Evolutionary conservation across 2,329 filamentous ascomycete genomes (phyloP).

Genomic region (Aspergillus fructus): DNA sequence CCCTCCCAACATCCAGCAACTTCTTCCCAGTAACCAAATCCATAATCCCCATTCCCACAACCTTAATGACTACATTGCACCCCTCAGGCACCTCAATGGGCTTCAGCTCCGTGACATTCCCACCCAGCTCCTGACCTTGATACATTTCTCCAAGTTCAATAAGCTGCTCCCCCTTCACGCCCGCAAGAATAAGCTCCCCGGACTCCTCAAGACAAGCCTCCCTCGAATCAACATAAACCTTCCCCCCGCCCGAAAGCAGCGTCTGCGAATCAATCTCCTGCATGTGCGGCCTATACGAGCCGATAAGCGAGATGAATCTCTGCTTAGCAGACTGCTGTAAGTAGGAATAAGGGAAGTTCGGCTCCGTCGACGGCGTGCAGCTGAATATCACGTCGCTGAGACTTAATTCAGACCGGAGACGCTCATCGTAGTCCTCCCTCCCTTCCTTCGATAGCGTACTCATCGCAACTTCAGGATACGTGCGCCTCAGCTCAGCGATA

Average conservation of each 20-base stretch:
- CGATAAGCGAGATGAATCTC: conserved; percentile 53
- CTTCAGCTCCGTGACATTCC: neutral
- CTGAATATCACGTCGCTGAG: conserved; percentile 49
- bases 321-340: conserved; percentile 36
- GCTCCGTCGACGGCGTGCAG: conserved; percentile 47
- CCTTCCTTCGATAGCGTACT: conserved; percentile 58
- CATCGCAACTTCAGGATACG: conserved; percentile 37
- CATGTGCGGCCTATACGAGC: conserved; percentile 57
- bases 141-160: conserved; percentile 46
- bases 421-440: conserved; percentile 51
- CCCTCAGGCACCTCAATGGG: conserved; percentile 27
- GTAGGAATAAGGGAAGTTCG: conserved; percentile 43
- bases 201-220: conserved; percentile 48
- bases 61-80: conserved; percentile 50
- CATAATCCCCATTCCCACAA: conserved; percentile 53
- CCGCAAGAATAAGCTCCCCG: conserved; percentile 47
- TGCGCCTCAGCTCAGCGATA: conserved; percentile 32
- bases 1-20: conserved; percentile 37
- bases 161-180: conserved; percentile 37
- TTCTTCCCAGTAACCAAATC: conserved; percentile 48
- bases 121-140: conserved; percentile 15
- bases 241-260: conserved; percentile 57
- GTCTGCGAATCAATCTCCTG: conserved; percentile 49
- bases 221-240: conserved; percentile 64
- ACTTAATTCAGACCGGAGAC: conserved; percentile 29